phyloP scores from a whole-genome alignment of 1,284 basidiomycete genomes.

The Ceratobasidium sp. region DNA sequence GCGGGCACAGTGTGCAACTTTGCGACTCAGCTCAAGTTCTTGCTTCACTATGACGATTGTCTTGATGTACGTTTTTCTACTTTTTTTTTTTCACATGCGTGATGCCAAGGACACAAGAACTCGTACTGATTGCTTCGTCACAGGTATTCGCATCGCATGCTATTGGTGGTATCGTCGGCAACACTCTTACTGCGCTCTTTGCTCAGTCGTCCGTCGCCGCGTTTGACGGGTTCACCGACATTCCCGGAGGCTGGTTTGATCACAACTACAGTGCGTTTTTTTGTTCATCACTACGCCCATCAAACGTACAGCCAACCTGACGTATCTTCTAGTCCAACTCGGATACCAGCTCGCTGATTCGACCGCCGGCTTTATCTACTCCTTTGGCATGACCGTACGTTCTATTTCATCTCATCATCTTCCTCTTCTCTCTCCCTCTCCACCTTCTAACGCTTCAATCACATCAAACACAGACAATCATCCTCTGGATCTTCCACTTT shows the following conservation, averaged over 20 bases:
- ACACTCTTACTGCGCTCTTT: slow-evolving; percentile 86
- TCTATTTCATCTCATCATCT: neutral
- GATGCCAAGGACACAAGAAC: neutral
- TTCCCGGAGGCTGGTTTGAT: slow-evolving; percentile 93
- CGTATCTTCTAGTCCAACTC: slow-evolving; percentile 68
- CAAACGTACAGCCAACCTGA: slow-evolving; percentile 42
- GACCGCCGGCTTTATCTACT: slow-evolving; percentile 78
- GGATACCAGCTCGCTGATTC: slow-evolving; percentile 91
- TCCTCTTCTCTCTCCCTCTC: neutral
- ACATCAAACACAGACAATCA: slow-evolving; percentile 70
- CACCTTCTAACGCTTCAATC: neutral
- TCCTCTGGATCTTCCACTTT: slow-evolving; percentile 93
- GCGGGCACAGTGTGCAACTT: slow-evolving; percentile 91
- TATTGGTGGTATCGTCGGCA: slow-evolving; percentile 66
- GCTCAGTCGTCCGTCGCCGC: slow-evolving; percentile 86
- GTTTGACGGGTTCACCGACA: slow-evolving; percentile 82
- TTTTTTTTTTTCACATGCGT: neutral
- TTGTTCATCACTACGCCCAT: neutral
- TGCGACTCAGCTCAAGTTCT: slow-evolving; percentile 92
- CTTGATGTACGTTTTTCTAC: neutral
- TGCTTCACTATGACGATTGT: slow-evolving; percentile 74
- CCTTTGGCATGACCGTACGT: slow-evolving; percentile 83
- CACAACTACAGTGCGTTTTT: slow-evolving; percentile 67
- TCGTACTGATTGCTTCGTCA: slow-evolving; percentile 3
- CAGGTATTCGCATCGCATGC: slow-evolving; percentile 67